Base-by-base conservation (phyloP, 768 basidiomycete genomes). In the Lactifluus piperatus region DNA sequence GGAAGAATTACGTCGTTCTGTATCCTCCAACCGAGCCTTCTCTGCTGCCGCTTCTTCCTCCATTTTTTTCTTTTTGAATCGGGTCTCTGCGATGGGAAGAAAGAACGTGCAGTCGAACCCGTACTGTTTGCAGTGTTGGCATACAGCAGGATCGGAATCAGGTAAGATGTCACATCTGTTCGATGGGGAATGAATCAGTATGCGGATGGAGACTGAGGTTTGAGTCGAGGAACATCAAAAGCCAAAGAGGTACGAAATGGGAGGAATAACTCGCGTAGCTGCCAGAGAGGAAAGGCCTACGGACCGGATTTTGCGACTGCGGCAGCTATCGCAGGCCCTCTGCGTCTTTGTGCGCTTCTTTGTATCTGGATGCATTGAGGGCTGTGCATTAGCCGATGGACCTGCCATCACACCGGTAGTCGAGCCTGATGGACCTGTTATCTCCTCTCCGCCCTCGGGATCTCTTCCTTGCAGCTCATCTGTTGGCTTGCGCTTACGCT, bases 11-110 rank as follows among this genome's bases (percentile, higher is more conserved):
- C 70, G 71, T 27, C 68, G 60, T 50, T 68, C 69, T 18, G 73
- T 71, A 49, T 68, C 73, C 39, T 77, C 77, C 64, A 71, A 70
- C 49, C 73, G 70, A 2, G 64, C 60, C 20, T 60, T 60, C 37
- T 64, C 69, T 16, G 66, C 71, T 0, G 74, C 55, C 5, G 75
- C 72, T 52, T 88, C 88, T 66, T 90, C 85, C 67, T 93, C 88
- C 45, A 84, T 58, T 65, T 88, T 87, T 75, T 93, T 93, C 77
- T 97, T 97, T 76, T 97, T 97, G 80, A 97, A 99, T 20, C 97
- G 86, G 0, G 97, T 99, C 72, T 98, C 97, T 10, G 95, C 92
- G 66, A 99, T 99, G 41, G 97, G 97, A 13, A 98, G 83, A 77
- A 97, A 95, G 74, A 94, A 97, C 5, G 94, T 97, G 71, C 95